Evolutionary conservation across 345 rosid species (phyloP).

Genomic region (Citrus inodora): DNA sequence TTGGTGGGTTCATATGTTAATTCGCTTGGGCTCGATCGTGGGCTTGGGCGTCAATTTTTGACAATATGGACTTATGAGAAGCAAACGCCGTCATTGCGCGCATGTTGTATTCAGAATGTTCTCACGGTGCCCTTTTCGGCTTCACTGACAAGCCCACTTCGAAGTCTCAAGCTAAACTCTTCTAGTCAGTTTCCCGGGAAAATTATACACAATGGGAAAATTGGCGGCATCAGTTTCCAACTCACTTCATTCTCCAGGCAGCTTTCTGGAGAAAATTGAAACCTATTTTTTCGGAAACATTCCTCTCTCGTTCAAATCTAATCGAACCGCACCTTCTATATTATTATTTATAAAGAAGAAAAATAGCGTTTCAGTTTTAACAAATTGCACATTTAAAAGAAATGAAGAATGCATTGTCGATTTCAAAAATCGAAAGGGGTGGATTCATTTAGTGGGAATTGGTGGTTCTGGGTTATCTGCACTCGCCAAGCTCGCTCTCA

Average conservation of each 20-base stretch:
- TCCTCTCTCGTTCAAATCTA: not conserved
- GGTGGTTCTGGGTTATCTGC: constrained; percentile 36
- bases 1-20: too few species aligned
- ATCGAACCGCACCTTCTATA: not conserved
- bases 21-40: too few species aligned
- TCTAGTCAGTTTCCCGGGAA: constrained; percentile 1
- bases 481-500: constrained; percentile 31
- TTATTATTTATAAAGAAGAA: not conserved
- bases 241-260: constrained; percentile 1
- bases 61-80: not conserved
- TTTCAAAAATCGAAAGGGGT: constrained; percentile 13
- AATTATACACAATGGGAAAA: not conserved
- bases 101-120: not conserved
- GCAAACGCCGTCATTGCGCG: not conserved
- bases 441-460: constrained; percentile 37
- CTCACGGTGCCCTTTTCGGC: not conserved
- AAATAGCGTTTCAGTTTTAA: not conserved
- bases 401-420: not conserved
- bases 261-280: constrained; percentile 1
- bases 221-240: not conserved
- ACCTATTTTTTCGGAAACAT: not conserved
- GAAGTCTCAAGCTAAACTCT: not conserved
- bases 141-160: not conserved
- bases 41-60: too few species aligned
- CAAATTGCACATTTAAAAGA: not conserved